Base-by-base conservation (phyloP, 2,329 filamentous ascomycete species). In the Colletotrichum limetticola region DNA sequence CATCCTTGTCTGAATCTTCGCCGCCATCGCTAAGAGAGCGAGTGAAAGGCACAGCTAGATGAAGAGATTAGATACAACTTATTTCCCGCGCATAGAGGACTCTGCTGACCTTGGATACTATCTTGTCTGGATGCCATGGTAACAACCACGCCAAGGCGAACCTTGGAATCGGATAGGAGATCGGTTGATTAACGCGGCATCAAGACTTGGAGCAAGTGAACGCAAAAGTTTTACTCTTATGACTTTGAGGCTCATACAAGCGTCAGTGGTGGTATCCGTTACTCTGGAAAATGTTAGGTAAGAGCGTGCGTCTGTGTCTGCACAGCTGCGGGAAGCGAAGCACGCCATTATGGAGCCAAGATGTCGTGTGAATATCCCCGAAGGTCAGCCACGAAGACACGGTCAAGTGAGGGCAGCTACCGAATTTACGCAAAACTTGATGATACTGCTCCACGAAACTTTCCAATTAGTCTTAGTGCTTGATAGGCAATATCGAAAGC, bases 271-370 rank as follows among this genome's bases (percentile, higher is more conserved):
- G 42, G 19, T 62, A 32, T 37, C 42, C 59, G 16, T n/a, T n/a
- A 30, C n/a, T 19, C 59, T 16, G 35, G 32, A 28, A 52, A 59
- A 14, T 22, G 12, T 58, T 32, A 12, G 52, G 28, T 49, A 64
- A 26, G 19, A 24, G 42, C 16, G 30, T 26, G 56, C 42, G 55
- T 37, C 32, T 14, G 30, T 61, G 26, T 35, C 37, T 32, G 53
- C 37, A 30, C 68, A 14, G 35, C 30, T 46, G 42, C 37, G 46
- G 68, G 68, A 60, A 24, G 49, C 32, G 28, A 60, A 71, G 68
- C 68, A 66, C 62, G 68, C 62, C 62, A 71, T 71, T 60, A 56
- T 66, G 68, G 68, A 66, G 56, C 62, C 68, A 35, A 57, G 35
- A 66, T 66, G 68, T 71, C 68, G 68, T 60, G 60, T 71, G 28